Evolutionary conservation across 192 early-diverging fungal species (phyloP), one percentile per base, ranked within the genome.

Genomic region (Coemansia sp.): DNA sequence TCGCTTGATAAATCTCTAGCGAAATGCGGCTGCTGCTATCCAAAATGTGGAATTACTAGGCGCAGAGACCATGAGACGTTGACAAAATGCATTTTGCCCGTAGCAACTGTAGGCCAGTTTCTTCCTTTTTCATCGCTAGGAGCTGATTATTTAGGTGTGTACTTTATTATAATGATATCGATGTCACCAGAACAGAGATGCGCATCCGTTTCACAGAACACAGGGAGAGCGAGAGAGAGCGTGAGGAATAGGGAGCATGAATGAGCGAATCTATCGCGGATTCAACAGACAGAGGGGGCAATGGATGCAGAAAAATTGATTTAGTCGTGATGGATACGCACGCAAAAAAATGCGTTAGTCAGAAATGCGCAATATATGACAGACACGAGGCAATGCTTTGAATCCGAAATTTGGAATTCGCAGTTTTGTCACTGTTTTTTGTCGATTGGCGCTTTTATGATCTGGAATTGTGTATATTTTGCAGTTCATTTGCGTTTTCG

Each of bases 91-190:
- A 60, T 56, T n/a, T 59, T 35, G 39, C 35, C 17, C 8, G 32
- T 36, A 5, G 67, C 36, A 63, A 39, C 39, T 35, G 22, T 58
- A 34, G 1, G 9, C 20, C 38, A 12, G 67, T 59, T 48, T 67
- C 48, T 65, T 73, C 71, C 71, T 73, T 66, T 73, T 60, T 54
- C 61, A 73, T 67, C 65, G 65, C 71, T 73, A 61, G 71, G 71
- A 66, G 60, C 60, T 73, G 65, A 66, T 62, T 67, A 66, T 72
- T 51, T 67, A 73, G 71, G 71, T 73, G 65, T 65, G 71, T 67
- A 67, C 20, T 57, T 39, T 65, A 51, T 52, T 38, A 33, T 37
- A 55, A 61, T 12, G 18, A 63, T n/a, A 64, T 53, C 51, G 55
- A 66, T 73, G 18, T 36, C 61, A 22, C 37, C 20, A 62, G 37